phyloP scores from a whole-genome alignment of 2,329 filamentous ascomycete species.

The Venturia carpophila region DNA sequence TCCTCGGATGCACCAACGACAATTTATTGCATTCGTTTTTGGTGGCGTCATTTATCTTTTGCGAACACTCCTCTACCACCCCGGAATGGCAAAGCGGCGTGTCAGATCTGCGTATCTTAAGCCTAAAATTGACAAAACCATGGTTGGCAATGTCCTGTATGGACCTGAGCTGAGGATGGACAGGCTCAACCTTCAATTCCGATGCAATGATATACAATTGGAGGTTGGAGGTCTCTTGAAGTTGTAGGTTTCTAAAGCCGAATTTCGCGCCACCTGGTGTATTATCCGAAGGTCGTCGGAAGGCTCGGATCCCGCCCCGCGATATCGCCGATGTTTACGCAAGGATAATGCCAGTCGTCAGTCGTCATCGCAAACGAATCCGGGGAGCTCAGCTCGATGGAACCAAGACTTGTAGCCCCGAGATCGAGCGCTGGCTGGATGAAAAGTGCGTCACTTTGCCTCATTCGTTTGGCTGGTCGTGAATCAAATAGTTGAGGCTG shows the following conservation, averaged over 20 bases:
- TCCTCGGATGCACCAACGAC: no score
- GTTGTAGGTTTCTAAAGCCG: background rate
- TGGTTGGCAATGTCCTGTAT: background rate
- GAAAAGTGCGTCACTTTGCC: background rate
- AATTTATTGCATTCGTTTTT: background rate
- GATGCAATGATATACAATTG: no score
- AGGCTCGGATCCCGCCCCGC: background rate
- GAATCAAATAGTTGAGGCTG: background rate
- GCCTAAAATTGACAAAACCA: background rate
- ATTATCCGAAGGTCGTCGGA: background rate
- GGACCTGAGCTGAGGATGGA: background rate
- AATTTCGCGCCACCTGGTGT: background rate
- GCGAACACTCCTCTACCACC: no score
- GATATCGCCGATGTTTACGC: background rate
- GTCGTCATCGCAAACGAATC: background rate
- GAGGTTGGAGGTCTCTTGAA: background rate
- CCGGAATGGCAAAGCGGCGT: background rate
- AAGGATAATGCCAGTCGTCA: background rate
- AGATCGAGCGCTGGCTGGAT: background rate
- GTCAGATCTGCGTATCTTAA: background rate
- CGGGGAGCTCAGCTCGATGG: background rate
- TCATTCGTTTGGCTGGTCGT: background rate
- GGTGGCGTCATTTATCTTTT: background rate
- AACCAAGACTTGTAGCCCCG: background rate
- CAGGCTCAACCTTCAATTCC: background rate